These are phyloP conservation scores for Catunica adiposa DNA, from an alignment of 2,329 filamentous ascomycete genomes.

Conservation along the genomic window DNA sequence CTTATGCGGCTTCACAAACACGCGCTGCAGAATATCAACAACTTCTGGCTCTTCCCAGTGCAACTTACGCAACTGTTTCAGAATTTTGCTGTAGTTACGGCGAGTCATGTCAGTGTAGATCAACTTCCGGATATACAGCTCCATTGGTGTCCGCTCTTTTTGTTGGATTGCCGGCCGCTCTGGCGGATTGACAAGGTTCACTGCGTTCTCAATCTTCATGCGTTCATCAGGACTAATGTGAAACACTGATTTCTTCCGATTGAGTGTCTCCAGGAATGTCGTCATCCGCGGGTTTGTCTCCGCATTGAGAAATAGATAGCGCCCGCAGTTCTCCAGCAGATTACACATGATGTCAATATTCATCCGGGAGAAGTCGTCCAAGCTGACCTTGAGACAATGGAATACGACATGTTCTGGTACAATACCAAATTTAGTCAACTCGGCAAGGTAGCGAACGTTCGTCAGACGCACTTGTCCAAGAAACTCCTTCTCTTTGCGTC, in stretches of 20 bases:
- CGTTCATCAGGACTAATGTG: conserved; percentile 90
- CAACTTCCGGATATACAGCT: conserved; percentile 82
- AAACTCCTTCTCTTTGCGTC: conserved; percentile 95
- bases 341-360: conserved; percentile 98
- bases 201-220: conserved; percentile 95
- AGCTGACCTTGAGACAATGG: conserved; percentile 90
- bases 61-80: conserved; percentile 85
- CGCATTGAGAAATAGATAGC: conserved; percentile 80
- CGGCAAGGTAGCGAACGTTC: conserved; percentile 94
- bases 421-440: conserved; percentile 93
- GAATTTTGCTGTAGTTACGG: conserved; percentile 79
- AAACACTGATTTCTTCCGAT: conserved; percentile 89
- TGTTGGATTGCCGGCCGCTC: conserved; percentile 87
- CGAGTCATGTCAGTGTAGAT: conserved; percentile 90
- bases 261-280: conserved; percentile 84
- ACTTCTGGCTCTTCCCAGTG: conserved; percentile 95
- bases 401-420: conserved; percentile 98
- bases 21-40: conserved; percentile 63
- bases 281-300: conserved; percentile 88
- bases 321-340: conserved; percentile 85
- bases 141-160: conserved; percentile 86
- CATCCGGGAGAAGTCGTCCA: conserved; percentile 96
- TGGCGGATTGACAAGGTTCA: conserved; percentile 95
- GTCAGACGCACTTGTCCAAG: conserved; percentile 81
- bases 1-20: conserved; percentile 91